Percentiles rank a stretch among this genome's conserved stretches.
These are phyloP conservation scores for Sugiyamaella grinbergsii DNA, from an alignment of 1,139 yeast species.

Conservation along the genomic window DNA sequence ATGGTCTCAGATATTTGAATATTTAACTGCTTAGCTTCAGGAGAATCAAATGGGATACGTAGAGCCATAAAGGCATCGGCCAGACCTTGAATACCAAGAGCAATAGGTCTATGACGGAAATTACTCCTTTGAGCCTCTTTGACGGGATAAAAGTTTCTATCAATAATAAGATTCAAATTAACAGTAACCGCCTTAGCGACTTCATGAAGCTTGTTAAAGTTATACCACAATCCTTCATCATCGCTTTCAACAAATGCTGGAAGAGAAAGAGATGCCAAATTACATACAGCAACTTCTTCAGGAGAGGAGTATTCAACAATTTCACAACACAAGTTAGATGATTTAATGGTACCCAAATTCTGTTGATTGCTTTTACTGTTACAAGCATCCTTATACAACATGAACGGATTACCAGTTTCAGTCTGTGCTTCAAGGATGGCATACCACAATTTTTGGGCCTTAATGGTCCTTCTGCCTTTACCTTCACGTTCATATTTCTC, in stretches of 20 bases:
- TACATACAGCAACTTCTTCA: slow-evolving; percentile 89
- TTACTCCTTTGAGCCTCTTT: slow-evolving; percentile 69
- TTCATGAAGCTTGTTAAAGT: slow-evolving; percentile 69
- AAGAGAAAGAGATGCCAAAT: slow-evolving; percentile 81
- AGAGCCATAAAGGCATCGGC: slow-evolving; percentile 82
- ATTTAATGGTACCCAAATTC: slow-evolving; percentile 83
- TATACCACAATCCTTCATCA: slow-evolving; percentile 57
- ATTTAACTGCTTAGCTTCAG: slow-evolving; percentile 69
- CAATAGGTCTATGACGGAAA: slow-evolving; percentile 79
- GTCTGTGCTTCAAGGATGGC: slow-evolving; percentile 86
- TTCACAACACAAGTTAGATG: slow-evolving; percentile 88
- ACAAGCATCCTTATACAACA: slow-evolving; percentile 88
- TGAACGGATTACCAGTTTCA: slow-evolving; percentile 91
- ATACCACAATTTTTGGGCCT: slow-evolving; percentile 88
- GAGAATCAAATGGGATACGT: slow-evolving; percentile 78
- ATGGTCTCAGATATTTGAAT: slow-evolving; percentile 86
- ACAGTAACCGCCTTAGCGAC: slow-evolving; percentile 73
- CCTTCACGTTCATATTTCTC: slow-evolving; percentile 71
- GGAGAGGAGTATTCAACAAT: slow-evolving; percentile 86
- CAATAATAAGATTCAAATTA: slow-evolving; percentile 76
- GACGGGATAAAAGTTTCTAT: slow-evolving; percentile 77
- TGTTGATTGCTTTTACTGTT: slow-evolving; percentile 81
- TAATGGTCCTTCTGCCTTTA: slow-evolving; percentile 68
- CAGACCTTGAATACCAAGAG: slow-evolving; percentile 86
- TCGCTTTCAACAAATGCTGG: slow-evolving; percentile 64